These are phyloP conservation scores for Penicillium bovifimosum DNA, from an alignment of 495 filamentous ascomycete genomes.

Conservation along the genomic window DNA sequence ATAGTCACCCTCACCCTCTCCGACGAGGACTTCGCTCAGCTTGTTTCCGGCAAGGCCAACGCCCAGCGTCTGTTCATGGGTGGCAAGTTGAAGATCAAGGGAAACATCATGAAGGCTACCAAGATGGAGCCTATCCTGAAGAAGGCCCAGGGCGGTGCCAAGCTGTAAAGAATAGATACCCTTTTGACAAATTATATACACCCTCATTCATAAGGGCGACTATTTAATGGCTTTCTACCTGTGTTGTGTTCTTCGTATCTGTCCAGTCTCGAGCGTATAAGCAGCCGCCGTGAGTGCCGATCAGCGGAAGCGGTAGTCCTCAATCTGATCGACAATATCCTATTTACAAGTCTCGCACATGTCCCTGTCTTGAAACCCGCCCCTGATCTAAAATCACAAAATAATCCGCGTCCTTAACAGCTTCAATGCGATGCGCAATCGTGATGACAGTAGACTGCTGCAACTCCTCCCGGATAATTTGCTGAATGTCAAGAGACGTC, in stretches of 20 bases:
- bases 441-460: slow-evolving; percentile 75
- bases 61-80: slow-evolving; percentile 95
- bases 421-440: slow-evolving; percentile 79
- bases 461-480: slow-evolving; percentile 69
- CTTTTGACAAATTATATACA: slow-evolving; percentile 11
- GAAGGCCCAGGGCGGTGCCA: slow-evolving; percentile 81
- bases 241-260: slow-evolving; percentile 53
- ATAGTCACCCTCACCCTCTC: slow-evolving; percentile 78
- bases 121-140: slow-evolving; percentile 92
- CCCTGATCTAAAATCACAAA: slow-evolving; percentile 68
- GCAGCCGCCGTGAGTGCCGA: slow-evolving; percentile 12
- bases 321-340: background rate
- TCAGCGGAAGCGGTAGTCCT: no score
- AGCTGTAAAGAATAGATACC: slow-evolving; percentile 60
- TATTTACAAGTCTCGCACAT: slow-evolving; percentile 22
- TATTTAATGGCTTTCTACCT: slow-evolving; percentile 50
- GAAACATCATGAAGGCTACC: slow-evolving; percentile 97
- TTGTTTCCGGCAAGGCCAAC: slow-evolving; percentile 84
- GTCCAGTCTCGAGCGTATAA: slow-evolving; percentile 25
- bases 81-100: slow-evolving; percentile 96
- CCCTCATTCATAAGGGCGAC: background rate
- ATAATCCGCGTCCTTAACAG: slow-evolving; percentile 69
- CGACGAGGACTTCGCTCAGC: slow-evolving; percentile 76
- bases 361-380: slow-evolving; percentile 37
- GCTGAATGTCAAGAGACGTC: slow-evolving; percentile 73